A percentile compares a stretch with the other conserved stretches of the same genome.
phyloP scores from a whole-genome alignment of 2,329 filamentous ascomycete species.

The Botrytis aclada region DNA sequence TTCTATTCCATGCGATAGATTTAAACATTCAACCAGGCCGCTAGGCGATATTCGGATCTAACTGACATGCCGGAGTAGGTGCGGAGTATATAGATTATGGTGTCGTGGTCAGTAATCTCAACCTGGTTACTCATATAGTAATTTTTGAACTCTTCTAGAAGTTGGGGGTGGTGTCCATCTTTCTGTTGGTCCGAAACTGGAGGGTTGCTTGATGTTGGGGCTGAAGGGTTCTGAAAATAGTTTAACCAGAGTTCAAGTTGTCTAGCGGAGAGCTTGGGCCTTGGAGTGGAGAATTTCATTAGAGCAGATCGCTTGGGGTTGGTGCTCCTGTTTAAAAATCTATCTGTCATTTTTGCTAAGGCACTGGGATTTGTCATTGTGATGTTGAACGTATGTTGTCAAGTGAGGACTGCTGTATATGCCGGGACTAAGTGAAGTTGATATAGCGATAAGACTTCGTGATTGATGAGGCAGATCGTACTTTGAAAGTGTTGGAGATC shows the following conservation, averaged over 20 bases:
- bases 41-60: neutral
- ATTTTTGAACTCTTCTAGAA: neutral
- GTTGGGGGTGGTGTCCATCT: neutral
- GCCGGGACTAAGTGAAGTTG: neutral
- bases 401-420: neutral
- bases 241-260: neutral
- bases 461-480: neutral
- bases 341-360: neutral
- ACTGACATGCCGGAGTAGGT: neutral
- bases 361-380: neutral
- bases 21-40: neutral
- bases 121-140: neutral
- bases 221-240: neutral
- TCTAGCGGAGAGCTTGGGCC: neutral
- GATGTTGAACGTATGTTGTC: rapidly evolving
- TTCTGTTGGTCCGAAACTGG: neutral
- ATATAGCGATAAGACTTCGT: neutral
- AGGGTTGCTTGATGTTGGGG: neutral
- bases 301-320: neutral
- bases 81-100: neutral
- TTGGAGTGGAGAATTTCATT: neutral
- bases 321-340: neutral
- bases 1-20: too few species aligned
- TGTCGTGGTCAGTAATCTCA: neutral
- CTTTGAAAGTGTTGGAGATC: neutral